A percentile compares a stretch with the other conserved stretches of the same genome.
Conservation (phyloP, 1,284 basidiomycete species). For the Exobasidium cylindrosporum region DNA sequence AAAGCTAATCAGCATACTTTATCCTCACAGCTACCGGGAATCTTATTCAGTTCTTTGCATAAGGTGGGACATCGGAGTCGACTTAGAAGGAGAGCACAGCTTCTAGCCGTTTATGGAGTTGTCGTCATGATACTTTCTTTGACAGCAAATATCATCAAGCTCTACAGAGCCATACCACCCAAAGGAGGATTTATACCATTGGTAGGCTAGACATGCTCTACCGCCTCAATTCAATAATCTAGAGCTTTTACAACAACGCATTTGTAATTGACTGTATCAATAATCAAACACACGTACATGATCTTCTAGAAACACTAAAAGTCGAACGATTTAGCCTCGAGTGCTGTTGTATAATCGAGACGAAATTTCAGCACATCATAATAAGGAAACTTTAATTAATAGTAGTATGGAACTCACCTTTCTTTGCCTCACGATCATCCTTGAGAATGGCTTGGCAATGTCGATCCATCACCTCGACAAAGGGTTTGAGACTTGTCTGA, state of each 20-base stretch:
- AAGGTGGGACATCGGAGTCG: conserved; percentile 23
- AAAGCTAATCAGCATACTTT: neutral
- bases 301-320: no score
- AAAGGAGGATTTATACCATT: no score
- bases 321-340: conserved; percentile 6
- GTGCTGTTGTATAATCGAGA: neutral
- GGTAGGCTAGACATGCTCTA: no score
- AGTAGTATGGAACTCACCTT: no score
- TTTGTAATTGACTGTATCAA: neutral
- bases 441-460: conserved; percentile 62
- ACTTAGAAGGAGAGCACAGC: conserved; percentile 24
- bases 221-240: no score
- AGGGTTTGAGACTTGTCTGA: conserved; percentile 69
- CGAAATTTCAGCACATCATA: no score
- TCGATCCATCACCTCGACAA: conserved; percentile 82
- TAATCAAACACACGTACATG: neutral
- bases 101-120: conserved; percentile 31
- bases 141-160: conserved; percentile 41
- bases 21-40: conserved; percentile 62
- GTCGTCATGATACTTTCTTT: conserved; percentile 38
- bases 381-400: no score
- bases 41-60: conserved; percentile 36
- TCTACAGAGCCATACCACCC: conserved; percentile 10
- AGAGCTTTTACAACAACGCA: neutral
- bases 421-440: conserved; percentile 35